A percentile compares a stretch with the other conserved stretches of the same genome.
phyloP scores from a whole-genome alignment of 495 filamentous ascomycete species.

The Xylaria bambusicola region DNA sequence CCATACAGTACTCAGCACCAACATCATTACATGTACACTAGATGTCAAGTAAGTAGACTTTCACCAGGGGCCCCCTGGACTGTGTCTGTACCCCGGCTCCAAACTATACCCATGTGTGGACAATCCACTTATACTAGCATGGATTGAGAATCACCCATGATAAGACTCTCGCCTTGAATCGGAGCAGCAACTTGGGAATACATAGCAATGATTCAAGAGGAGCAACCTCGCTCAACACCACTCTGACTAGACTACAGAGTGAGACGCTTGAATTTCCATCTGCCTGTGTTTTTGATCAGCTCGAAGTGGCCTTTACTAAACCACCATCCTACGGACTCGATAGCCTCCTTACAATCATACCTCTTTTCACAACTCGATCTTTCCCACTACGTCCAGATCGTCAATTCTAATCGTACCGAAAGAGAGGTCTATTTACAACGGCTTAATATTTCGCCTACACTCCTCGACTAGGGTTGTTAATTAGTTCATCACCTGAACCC shows the following conservation, averaged over 20 bases:
- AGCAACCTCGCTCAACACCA: constrained; percentile 23
- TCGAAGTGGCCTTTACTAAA: background rate
- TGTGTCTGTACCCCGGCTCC: constrained; percentile 35
- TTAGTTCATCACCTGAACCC: constrained; percentile 15
- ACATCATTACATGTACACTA: constrained; percentile 20
- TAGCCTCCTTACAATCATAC: constrained; percentile 1
- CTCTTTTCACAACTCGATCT: background rate
- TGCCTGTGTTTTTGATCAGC: background rate
- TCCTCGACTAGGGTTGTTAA: constrained; percentile 14
- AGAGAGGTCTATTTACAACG: background rate
- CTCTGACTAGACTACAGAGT: constrained; percentile 6
- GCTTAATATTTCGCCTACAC: background rate
- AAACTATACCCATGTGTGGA: constrained; percentile 35
- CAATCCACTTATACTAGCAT: constrained; percentile 25
- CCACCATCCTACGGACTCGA: background rate
- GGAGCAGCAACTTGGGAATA: constrained; percentile 20
- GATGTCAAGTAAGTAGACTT: too few species aligned
- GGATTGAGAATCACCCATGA: constrained; percentile 29
- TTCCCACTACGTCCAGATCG: background rate
- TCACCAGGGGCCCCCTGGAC: constrained; percentile 28
- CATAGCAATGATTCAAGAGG: constrained; percentile 27
- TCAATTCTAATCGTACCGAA: constrained; percentile 7
- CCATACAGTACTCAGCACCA: constrained; percentile 11
- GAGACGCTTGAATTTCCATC: background rate
- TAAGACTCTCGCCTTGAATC: constrained; percentile 35